These are phyloP conservation scores for Gillenia trifoliata DNA, from an alignment of 306 rosid species.

Conservation along the genomic window DNA sequence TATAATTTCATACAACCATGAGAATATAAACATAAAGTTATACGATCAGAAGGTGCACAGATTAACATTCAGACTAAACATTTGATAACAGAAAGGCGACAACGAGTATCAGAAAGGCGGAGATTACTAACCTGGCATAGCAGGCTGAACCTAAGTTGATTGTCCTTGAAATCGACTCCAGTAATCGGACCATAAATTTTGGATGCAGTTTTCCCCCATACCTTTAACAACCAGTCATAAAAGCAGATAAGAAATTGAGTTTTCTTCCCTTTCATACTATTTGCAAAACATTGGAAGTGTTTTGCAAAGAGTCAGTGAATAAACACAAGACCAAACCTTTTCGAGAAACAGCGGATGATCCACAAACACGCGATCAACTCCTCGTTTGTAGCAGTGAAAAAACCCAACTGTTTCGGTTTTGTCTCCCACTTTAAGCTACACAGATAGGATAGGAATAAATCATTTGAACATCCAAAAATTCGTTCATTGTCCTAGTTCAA, in stretches of 20 bases:
- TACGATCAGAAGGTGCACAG: not conserved
- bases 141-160: slow-evolving; percentile 64
- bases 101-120: too few species aligned
- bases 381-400: slow-evolving; percentile 77
- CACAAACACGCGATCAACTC: slow-evolving; percentile 78
- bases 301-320: not conserved
- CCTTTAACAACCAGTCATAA: slow-evolving; percentile 42
- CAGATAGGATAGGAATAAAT: not conserved
- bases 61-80: not conserved
- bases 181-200: slow-evolving; percentile 62
- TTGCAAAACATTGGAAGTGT: not conserved
- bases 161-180: slow-evolving; percentile 66
- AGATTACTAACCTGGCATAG: slow-evolving; percentile 53
- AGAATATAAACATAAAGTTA: not conserved
- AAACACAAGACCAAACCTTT: slow-evolving; percentile 40
- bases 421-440: slow-evolving; percentile 49
- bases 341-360: slow-evolving; percentile 68
- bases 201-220: slow-evolving; percentile 72
- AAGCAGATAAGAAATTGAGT: not conserved
- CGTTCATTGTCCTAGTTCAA: not conserved
- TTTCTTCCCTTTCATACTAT: not conserved
- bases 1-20: not conserved
- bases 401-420: slow-evolving; percentile 50
- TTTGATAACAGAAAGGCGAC: not conserved
- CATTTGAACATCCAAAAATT: slow-evolving; percentile 6